phyloP scores from a whole-genome alignment of 257 asterid genomes.

The Pogostemon cablin region DNA sequence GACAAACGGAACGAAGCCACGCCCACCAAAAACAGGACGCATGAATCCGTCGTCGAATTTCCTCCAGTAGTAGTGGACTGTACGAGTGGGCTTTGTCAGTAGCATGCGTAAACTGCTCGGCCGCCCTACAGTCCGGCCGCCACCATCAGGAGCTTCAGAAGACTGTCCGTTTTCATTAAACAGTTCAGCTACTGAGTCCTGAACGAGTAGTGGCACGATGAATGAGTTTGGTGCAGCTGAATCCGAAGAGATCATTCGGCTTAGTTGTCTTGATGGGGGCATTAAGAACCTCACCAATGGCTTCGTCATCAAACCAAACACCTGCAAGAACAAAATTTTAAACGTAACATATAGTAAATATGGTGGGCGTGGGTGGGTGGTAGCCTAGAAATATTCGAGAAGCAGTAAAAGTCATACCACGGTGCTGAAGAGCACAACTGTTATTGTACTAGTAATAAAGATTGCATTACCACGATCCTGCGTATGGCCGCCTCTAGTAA shows the following conservation, averaged over 20 bases:
- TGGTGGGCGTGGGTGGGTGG: background rate
- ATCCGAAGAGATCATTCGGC: slow-evolving; percentile 69
- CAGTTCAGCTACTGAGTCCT: slow-evolving; percentile 57
- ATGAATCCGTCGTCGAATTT: slow-evolving; percentile 83
- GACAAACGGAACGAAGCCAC: slow-evolving; percentile 84
- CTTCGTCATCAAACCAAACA: slow-evolving; percentile 86
- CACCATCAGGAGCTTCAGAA: slow-evolving; percentile 48
- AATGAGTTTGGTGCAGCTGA: slow-evolving; percentile 64
- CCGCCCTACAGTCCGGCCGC: slow-evolving; percentile 47
- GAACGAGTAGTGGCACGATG: slow-evolving; percentile 68
- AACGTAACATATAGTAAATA: background rate
- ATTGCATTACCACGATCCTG: slow-evolving; percentile 70
- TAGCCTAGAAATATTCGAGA: background rate
- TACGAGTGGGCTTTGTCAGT: slow-evolving; percentile 67
- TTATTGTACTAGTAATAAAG: slow-evolving; percentile 95
- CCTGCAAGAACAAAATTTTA: slow-evolving; percentile 49
- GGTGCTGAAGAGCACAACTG: slow-evolving; percentile 96
- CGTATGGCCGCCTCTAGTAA: slow-evolving; percentile 79
- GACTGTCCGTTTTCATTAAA: slow-evolving; percentile 45
- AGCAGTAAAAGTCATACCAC: slow-evolving; percentile 60
- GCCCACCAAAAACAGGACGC: slow-evolving; percentile 98
- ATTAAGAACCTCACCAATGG: slow-evolving; percentile 66
- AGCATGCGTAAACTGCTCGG: slow-evolving; percentile 89
- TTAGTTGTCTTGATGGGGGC: slow-evolving; percentile 59
- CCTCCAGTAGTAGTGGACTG: slow-evolving; percentile 92